Evolutionary conservation across 2,329 filamentous ascomycete species (phyloP).

Genomic region (Fusarium sp.): DNA sequence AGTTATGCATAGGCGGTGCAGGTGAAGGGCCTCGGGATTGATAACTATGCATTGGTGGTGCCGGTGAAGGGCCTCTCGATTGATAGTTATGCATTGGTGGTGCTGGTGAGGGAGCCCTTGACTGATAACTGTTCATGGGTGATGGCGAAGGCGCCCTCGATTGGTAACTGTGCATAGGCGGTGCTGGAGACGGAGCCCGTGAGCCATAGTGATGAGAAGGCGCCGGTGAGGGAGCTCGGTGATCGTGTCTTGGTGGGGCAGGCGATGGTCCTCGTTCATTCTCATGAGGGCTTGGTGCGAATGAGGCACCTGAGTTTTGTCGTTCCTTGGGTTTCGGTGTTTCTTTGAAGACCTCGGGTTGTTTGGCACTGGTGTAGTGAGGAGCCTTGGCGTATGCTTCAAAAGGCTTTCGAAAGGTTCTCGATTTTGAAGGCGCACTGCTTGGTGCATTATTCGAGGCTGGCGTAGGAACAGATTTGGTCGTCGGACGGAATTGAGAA

Average conservation of each 20-base stretch:
- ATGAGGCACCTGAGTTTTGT: conserved; percentile 57
- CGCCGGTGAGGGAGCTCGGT: conserved; percentile 48
- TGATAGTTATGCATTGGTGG: conserved; percentile 30
- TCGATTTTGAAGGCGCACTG: conserved; percentile 68
- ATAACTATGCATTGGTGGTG: conserved; percentile 24
- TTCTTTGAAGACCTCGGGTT: conserved; percentile 67
- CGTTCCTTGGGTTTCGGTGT: conserved; percentile 52
- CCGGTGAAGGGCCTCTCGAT: conserved; percentile 29
- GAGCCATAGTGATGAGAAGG: conserved; percentile 49
- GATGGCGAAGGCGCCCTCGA: conserved; percentile 34
- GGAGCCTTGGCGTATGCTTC: conserved; percentile 75
- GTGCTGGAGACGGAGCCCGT: conserved; percentile 47
- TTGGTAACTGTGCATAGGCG: conserved; percentile 32
- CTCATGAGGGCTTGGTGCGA: conserved; percentile 42
- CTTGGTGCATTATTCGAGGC: conserved; percentile 61
- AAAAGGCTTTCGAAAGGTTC: conserved; percentile 73
- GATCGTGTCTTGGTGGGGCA: conserved; percentile 35
- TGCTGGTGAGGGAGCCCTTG: conserved; percentile 47
- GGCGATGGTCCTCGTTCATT: conserved; percentile 43
- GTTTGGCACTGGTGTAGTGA: conserved; percentile 72
- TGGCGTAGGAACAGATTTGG: conserved; percentile 69
- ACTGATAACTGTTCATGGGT: conserved; percentile 39
- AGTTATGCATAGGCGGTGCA: conserved; percentile 36
- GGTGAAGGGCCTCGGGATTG: conserved; percentile 24
- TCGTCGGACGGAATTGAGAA: conserved; percentile 82